phyloP scores from a whole-genome alignment of 176 grass and related monocot species.

The Oryza glumipatula region DNA sequence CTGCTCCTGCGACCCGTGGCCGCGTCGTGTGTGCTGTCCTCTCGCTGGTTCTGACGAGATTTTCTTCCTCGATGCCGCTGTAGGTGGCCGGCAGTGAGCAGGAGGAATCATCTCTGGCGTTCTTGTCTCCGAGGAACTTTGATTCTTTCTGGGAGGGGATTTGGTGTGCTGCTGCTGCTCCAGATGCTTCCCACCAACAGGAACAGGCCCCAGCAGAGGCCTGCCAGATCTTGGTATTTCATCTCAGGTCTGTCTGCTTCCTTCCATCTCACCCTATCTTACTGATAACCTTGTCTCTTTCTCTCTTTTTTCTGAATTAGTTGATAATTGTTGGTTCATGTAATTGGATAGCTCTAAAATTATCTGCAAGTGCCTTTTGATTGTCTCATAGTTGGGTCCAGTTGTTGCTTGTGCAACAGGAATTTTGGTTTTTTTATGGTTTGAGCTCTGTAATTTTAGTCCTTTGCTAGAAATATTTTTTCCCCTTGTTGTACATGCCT shows the following conservation, averaged over 20 bases:
- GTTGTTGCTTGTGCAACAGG: background rate
- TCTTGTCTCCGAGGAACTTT: background rate
- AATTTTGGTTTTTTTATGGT: background rate
- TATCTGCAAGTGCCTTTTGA: background rate
- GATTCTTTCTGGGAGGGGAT: constrained; percentile 2
- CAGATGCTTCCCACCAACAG: constrained; percentile 71
- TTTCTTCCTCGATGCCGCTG: background rate
- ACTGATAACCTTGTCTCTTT: background rate
- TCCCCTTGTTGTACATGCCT: background rate
- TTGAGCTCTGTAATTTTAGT: background rate
- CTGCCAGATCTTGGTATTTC: constrained; percentile 85
- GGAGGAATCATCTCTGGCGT: background rate
- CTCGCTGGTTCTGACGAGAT: background rate
- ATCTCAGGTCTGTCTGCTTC: constrained; percentile 54
- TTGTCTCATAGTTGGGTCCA: background rate
- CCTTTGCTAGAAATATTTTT: background rate
- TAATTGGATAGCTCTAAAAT: background rate
- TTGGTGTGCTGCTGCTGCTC: background rate
- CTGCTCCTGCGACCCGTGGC: background rate
- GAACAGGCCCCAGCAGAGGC: constrained; percentile 76
- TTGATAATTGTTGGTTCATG: background rate
- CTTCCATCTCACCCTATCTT: background rate
- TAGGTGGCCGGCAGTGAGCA: background rate
- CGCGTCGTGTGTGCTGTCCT: no score
- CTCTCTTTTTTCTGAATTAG: background rate